Evolutionary conservation across 2,329 filamentous ascomycete genomes (phyloP).

Genomic region (Elsinoe ampelina): DNA sequence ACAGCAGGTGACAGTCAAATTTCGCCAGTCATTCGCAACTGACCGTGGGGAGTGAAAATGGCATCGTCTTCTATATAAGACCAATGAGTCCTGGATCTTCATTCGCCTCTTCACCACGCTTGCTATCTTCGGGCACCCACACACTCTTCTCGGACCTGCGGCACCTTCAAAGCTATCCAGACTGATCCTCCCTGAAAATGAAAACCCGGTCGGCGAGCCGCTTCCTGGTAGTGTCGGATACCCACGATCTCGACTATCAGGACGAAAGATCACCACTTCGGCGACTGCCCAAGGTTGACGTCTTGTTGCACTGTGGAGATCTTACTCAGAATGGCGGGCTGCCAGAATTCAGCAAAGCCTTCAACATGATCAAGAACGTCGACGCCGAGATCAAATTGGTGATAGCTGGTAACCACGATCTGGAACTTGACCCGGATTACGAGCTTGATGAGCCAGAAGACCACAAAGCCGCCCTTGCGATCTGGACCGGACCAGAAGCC

Average conservation of each 20-base stretch:
- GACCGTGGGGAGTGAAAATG: no score
- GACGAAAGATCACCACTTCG: background rate
- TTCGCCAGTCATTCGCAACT: no score
- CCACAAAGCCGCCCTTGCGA: background rate
- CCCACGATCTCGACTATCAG: background rate
- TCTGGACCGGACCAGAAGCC: background rate
- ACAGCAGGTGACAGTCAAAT: no score
- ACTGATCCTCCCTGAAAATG: background rate
- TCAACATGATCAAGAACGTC: constrained; percentile 22
- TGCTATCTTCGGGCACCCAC: no score
- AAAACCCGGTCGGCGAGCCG: background rate
- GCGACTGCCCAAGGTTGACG: constrained; percentile 20
- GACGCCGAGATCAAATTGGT: constrained; percentile 29
- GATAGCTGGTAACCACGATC: constrained; percentile 31
- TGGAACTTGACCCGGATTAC: constrained; percentile 19
- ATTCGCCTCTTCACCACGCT: no score
- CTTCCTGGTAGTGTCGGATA: background rate
- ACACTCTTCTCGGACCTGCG: no score
- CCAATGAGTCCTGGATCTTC: no score
- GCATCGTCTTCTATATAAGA: no score
- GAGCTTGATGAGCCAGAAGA: background rate
- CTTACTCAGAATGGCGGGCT: constrained; percentile 27
- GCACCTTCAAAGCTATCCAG: no score
- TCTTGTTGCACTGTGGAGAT: constrained; percentile 34
- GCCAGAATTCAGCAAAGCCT: constrained; percentile 22